A percentile compares a stretch with the other conserved stretches of the same genome.
These are phyloP conservation scores for Aureobasidium namibiae DNA, from an alignment of 2,329 filamentous ascomycete genomes.

Conservation along the genomic window DNA sequence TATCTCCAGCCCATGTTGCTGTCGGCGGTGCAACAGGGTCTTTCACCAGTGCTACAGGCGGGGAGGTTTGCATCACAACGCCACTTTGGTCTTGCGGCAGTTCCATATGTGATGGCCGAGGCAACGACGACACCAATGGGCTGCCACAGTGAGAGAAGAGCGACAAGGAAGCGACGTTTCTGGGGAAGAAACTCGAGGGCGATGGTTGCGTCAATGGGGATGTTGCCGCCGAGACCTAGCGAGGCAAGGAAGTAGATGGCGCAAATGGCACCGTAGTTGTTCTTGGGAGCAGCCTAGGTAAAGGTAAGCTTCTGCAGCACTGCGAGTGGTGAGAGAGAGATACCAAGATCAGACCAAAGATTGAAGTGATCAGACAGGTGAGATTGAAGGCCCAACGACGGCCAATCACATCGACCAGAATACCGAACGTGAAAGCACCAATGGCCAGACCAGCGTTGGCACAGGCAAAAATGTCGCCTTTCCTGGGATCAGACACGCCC, in stretches of 20 bases:
- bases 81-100: slow-evolving; percentile 1
- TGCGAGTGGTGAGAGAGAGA: slow-evolving; percentile 24
- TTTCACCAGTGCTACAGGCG: slow-evolving; percentile 34
- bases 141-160: slow-evolving; percentile 47
- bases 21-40: slow-evolving; percentile 29
- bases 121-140: slow-evolving; percentile 47
- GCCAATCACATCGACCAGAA: slow-evolving; percentile 46
- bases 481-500: slow-evolving; percentile 34
- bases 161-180: slow-evolving; percentile 44
- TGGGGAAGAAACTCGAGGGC: slow-evolving; percentile 48
- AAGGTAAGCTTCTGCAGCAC: neutral
- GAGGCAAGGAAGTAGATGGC: slow-evolving; percentile 48
- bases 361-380: slow-evolving; percentile 46
- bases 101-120: slow-evolving; percentile 43
- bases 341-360: slow-evolving; percentile 47
- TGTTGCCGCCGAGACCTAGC: slow-evolving; percentile 42
- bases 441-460: slow-evolving; percentile 48
- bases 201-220: slow-evolving; percentile 49
- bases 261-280: slow-evolving; percentile 44
- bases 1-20: slow-evolving; percentile 41
- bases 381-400: slow-evolving; percentile 51
- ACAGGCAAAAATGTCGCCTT: slow-evolving; percentile 45
- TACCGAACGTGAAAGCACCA: slow-evolving; percentile 49
- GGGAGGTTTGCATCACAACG: slow-evolving; percentile 27
- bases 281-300: slow-evolving; percentile 15